Conservation (phyloP, 257 asterid species). For the Verbascum thapsus region DNA sequence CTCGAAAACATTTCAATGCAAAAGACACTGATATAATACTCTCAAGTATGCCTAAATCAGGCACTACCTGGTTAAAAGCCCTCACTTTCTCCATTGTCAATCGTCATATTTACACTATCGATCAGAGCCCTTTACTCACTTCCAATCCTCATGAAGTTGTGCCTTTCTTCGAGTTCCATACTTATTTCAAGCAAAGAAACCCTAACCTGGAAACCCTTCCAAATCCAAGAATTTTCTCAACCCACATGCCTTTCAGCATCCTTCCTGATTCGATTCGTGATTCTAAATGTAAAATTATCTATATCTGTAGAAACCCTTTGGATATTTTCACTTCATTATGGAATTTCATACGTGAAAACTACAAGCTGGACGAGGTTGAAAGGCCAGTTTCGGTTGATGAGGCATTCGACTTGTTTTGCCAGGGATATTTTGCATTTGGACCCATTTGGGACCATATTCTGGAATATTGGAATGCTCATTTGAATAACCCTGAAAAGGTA, state of each 20-base stretch:
- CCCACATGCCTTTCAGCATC: conserved; percentile 7
- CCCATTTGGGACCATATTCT: too few species aligned
- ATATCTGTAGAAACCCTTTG: conserved; percentile 20
- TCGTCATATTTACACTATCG: conserved; percentile 2
- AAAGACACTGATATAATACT: conserved; percentile 20
- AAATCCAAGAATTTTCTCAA: conserved; percentile 17
- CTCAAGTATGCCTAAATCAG: conserved; percentile 31
- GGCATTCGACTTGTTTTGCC: conserved; percentile 13
- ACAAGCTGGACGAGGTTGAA: too few species aligned
- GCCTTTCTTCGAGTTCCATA: neutral
- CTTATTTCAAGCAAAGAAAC: neutral
- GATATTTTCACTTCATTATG: conserved; percentile 14
- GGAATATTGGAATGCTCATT: too few species aligned
- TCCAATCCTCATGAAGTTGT: conserved; percentile 21
- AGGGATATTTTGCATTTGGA: too few species aligned
- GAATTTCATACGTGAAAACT: neutral
- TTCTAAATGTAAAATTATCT: neutral
- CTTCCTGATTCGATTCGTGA: neutral
- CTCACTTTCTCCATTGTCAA: conserved; percentile 24
- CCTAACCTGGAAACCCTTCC: neutral
- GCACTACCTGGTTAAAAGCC: conserved; percentile 34
- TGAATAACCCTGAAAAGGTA: too few species aligned
- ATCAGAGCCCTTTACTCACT: conserved; percentile 17
- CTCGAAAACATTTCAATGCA: too few species aligned
- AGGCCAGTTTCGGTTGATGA: neutral